These are phyloP conservation scores for Sideroxylon spinosum DNA, from an alignment of 179 eudicot species.

Conservation along the genomic window DNA sequence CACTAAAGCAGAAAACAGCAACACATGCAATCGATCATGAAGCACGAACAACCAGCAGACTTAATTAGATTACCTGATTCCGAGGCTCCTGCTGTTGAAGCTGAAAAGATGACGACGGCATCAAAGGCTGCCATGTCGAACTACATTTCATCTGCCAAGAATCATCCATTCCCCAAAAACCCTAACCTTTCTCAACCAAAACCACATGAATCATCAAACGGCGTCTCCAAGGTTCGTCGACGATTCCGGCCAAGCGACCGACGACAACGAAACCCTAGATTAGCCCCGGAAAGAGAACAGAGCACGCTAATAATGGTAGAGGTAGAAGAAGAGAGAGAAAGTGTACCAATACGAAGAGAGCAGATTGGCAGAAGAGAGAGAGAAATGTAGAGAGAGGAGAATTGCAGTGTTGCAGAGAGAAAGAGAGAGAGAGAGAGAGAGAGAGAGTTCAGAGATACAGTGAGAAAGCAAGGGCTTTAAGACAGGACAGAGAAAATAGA, in stretches of 20 bases:
- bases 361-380: not conserved
- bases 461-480: not conserved
- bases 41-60: not conserved
- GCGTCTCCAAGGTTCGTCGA: not conserved
- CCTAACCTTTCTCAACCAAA: slow-evolving; percentile 18
- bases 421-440: not conserved
- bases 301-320: not conserved
- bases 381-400: not conserved
- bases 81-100: slow-evolving; percentile 22
- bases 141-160: slow-evolving; percentile 37
- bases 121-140: slow-evolving; percentile 21
- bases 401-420: not conserved
- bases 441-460: not conserved
- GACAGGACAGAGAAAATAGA: not conserved
- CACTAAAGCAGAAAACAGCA: not conserved
- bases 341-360: no score
- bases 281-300: not conserved
- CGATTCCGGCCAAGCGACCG: not conserved
- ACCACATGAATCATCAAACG: not conserved
- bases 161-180: slow-evolving; percentile 28
- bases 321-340: not conserved
- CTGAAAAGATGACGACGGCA: slow-evolving; percentile 17
- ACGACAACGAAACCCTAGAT: slow-evolving; percentile 9
- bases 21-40: not conserved
- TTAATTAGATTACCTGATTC: slow-evolving; percentile 30